These are phyloP conservation scores for Chalciporus sphaerocephalus DNA, from an alignment of 768 basidiomycete species.

Conservation along the genomic window DNA sequence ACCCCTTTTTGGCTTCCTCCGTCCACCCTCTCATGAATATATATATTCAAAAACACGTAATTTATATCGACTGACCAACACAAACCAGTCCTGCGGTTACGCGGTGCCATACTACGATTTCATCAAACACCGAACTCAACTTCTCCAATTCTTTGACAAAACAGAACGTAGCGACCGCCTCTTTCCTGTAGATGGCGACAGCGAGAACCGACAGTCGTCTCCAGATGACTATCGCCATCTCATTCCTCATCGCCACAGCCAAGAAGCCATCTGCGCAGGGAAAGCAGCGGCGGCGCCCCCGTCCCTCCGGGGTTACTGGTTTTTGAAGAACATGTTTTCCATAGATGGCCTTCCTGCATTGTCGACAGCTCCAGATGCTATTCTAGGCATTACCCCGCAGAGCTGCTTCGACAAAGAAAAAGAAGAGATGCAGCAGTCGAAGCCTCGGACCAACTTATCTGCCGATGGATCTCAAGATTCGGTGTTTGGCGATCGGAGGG, in stretches of 20 bases:
- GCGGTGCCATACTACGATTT: conserved; percentile 61
- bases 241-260: background rate
- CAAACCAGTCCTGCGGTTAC: conserved; percentile 58
- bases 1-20: background rate
- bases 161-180: conserved; percentile 41
- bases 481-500: conserved; percentile 2
- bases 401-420: conserved; percentile 17
- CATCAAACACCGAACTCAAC: conserved; percentile 49
- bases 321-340: conserved; percentile 42
- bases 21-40: background rate
- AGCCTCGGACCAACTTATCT: background rate
- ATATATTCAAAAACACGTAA: too few relatives aligned
- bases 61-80: background rate
- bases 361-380: conserved; percentile 22
- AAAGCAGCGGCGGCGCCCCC: conserved; percentile 9
- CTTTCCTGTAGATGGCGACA: background rate
- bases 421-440: conserved; percentile 10
- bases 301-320: conserved; percentile 55
- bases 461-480: background rate
- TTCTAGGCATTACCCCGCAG: conserved; percentile 7
- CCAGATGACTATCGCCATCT: background rate
- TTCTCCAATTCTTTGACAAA: conserved; percentile 39
- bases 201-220: background rate
- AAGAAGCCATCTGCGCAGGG: conserved; percentile 7
- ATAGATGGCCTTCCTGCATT: conserved; percentile 57